Evolutionary conservation across 495 filamentous ascomycete genomes (phyloP), one percentile per base, ranked within the genome.

Genomic region (Delitschia confertaspora): DNA sequence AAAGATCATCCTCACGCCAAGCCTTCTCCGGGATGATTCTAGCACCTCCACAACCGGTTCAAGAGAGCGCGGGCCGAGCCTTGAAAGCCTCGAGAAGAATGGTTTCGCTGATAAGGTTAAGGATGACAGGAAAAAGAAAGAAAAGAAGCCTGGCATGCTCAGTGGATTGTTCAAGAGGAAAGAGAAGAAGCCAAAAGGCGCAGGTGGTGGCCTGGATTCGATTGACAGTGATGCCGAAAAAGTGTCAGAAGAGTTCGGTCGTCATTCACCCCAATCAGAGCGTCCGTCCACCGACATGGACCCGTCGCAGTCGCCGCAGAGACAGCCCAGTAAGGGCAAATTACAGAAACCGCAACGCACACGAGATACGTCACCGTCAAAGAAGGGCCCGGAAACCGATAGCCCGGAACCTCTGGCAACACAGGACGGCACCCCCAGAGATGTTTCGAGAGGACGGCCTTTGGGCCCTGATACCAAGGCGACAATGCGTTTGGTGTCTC

Each of bases 1-100:
- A 63, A 99, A 99, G 69, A 95, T 99, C 48, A 93, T 88, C 2
- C 71, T 99, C 22, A 99, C 91, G 0, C 91, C 91, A 9, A 93
- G 89, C 48, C 69, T 99, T n/a, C 70, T 96, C 26, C 78, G 91
- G 11, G 89, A 96, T 46, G 88, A 95, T 52, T 71, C 70, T 1
- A 70, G 64, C 39, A 69, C 66, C 32, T 73, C 71, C n/a, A 64
- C 72, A 5, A 59, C 75, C 35, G 63, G 65, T 6, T 78, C 76
- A 10, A 80, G 75, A 64, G 82, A 88, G 40, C 65, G 75, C 60
- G 44, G 65, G 3, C 50, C 39, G 19, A 67, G 56, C 56, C 51
- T 78, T 14, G 73, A 80, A 54, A 76, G 73, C 54, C 62, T 75
- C 1, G 77, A 78, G 39, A 81, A 80, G 52, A 65, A 57, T 64